Evolutionary conservation across 352 stramenopile genomes (phyloP), one percentile per base, ranked within the genome.

Genomic region (Pythium rishiriense): DNA sequence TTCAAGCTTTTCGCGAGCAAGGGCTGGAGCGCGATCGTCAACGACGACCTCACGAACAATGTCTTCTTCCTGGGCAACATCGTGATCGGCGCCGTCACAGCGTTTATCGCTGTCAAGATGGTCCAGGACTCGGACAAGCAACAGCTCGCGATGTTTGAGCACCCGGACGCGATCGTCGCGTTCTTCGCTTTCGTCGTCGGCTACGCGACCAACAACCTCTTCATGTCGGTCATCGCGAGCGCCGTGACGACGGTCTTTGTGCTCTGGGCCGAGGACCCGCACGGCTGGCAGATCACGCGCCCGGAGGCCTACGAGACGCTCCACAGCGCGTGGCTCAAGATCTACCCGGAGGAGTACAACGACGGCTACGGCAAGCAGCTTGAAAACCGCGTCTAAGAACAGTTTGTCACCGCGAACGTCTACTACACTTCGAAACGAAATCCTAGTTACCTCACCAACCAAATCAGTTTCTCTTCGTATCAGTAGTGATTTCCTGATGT

Each of bases 1-100:
- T 91, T 88, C 64, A 75, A 94, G 56, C 67, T 97, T 19, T 95
- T 97, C 55, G 74, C 62, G 10, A 72, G 47, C 58, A 91, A 90
- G 46, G 89, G 89, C 39, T 97, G 87, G 87, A 95, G 74, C 33
- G 85, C 87, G 47, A 94, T 97, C 26, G 85, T 97, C 37, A 96
- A 95, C 69, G 87, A 97, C 65, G 80, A 95, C 65, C 73, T 97
- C 56, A 93, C 82, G 21, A 79, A 84, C 56, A 92, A 88, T 39
- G 78, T 95, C 0, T 93, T 97, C 61, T 94, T 85, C 64, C 69
- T 97, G 21, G 85, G 86, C 50, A 91, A 84, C 71, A 41, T 97
- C 35, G 72, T 87, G 24, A 85, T 94, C 47, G 89, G 90, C 22
- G 72, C 67, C 0, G 58, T 85, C 33, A 86, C 76, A n/a, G 80